Evolutionary conservation across 208 protist genomes (phyloP), one percentile per base, ranked within the genome.

Genomic region (Naegleria gruberi): DNA sequence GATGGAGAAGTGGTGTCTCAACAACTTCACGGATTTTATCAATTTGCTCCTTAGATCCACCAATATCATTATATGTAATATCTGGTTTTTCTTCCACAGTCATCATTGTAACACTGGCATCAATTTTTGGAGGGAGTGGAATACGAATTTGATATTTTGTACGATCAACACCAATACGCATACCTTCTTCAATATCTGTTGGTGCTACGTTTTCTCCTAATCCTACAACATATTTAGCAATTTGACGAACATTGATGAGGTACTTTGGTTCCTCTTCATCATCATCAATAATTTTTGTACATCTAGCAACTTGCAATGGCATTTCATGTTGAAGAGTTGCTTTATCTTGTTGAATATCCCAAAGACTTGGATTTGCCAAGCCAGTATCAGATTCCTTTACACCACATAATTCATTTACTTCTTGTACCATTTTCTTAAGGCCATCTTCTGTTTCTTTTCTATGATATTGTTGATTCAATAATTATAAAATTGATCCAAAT

Each of bases 21-120:
- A 99, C 98, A 15, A 99, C 98, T 94, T 99, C 99, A 42, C 98
- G 94, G 86, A 99, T 97, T 93, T 99, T 97, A 89, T 99, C 97
- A 90, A 99, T 99, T 94, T 99, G 98, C 89, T 99, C 98, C 92
- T 99, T 99, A 91, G 95, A 97, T n/a, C 99, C 99, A 82, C 99
- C 99, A 10, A 99, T 97, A 93, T 99, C 99, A 74, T 98, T 96
- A 94, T 99, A 99, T 3, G 99, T 99, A 37, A 99, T 96, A 92
- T 99, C 99, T 23, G 97, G 97, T 90, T 98, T 98, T 92, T 98
- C 97, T 94, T 98, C 97, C n/a, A 98, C 98, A 92, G 98, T 96
- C 99, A 99, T 99, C 97, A 99, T 99, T 4, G 98, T 99, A 7
- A 99, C 99, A 37, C 97, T 98, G 15, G 99, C 98, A 93, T 99